Percentiles rank a stretch among this genome's conserved stretches.
Conservation (phyloP, 2,329 filamentous ascomycete genomes). For the Fusarium sp. region DNA sequence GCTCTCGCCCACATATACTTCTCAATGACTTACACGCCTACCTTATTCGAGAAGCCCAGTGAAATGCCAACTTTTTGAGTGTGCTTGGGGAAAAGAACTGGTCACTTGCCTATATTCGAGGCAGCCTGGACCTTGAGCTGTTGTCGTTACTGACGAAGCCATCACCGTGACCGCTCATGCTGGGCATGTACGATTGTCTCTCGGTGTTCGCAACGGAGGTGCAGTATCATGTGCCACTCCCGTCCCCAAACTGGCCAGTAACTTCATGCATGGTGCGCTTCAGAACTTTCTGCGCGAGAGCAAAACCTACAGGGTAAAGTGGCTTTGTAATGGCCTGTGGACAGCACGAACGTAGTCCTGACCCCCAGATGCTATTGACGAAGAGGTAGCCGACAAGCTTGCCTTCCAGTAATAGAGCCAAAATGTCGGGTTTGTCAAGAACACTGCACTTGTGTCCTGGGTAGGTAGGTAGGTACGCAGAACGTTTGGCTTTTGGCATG, state of each 20-base stretch:
- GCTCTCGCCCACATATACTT: conserved; percentile 8
- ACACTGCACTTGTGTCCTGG: conserved; percentile 19
- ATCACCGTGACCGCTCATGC: background rate
- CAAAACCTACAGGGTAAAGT: conserved; percentile 37
- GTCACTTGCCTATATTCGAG: background rate
- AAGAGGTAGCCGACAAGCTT: conserved; percentile 22
- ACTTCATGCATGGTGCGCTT: background rate
- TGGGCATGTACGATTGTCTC: background rate
- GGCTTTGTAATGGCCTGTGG: conserved; percentile 20
- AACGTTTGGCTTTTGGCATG: conserved; percentile 39
- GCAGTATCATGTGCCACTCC: conserved; percentile 23
- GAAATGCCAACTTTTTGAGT: conserved; percentile 9
- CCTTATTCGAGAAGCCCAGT: conserved; percentile 10
- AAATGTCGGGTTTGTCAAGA: conserved; percentile 39
- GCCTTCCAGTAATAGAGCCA: conserved; percentile 41
- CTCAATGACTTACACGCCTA: conserved; percentile 23
- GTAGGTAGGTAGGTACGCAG: background rate
- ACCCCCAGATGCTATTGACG: conserved; percentile 27
- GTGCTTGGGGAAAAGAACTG: background rate
- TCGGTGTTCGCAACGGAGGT: conserved; percentile 29
- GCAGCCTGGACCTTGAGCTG: background rate
- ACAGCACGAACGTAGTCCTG: conserved; percentile 36
- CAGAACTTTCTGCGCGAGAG: conserved; percentile 35
- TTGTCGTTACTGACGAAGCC: conserved; percentile 29
- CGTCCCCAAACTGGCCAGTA: conserved; percentile 6